Evolutionary conservation across 371 early-diverging fungal genomes (phyloP).

Genomic region (Mortierella sp.): DNA sequence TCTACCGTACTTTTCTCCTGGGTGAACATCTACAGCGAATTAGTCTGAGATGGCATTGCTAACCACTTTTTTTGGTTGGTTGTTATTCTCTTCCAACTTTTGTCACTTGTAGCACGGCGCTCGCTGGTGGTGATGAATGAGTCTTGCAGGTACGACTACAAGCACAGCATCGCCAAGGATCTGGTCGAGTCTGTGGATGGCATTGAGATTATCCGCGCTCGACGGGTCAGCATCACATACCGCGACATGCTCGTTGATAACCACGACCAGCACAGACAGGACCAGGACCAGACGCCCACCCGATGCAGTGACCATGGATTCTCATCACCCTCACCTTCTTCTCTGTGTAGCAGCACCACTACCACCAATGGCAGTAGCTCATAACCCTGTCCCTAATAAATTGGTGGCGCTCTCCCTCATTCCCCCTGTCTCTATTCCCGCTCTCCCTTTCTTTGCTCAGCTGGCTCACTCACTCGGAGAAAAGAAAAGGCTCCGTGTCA

Average conservation of each 20-base stretch:
- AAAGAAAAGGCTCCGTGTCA: neutral
- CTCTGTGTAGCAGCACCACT: neutral
- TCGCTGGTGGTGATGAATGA: conserved; percentile 77
- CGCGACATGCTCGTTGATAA: conserved; percentile 37
- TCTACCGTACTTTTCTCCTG: neutral
- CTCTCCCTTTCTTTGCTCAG: too few species aligned
- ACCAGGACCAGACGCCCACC: neutral
- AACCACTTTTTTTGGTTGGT: neutral
- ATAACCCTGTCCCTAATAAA: neutral
- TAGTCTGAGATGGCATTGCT: neutral
- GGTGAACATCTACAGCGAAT: neutral
- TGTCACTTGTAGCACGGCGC: conserved; percentile 62
- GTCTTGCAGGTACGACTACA: conserved; percentile 72
- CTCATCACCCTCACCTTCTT: neutral
- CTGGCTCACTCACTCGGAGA: too few species aligned
- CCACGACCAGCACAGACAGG: conserved; percentile 11
- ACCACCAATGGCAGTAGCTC: neutral
- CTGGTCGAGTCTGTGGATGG: conserved; percentile 59
- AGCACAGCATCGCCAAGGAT: conserved; percentile 80
- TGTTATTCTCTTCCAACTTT: too few species aligned
- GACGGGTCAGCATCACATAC: conserved; percentile 63
- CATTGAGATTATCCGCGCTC: conserved; percentile 54
- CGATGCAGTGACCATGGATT: neutral
- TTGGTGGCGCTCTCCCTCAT: neutral
- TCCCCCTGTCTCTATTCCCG: neutral